phyloP scores from a whole-genome alignment of 768 basidiomycete species.

The Russula sp. region DNA sequence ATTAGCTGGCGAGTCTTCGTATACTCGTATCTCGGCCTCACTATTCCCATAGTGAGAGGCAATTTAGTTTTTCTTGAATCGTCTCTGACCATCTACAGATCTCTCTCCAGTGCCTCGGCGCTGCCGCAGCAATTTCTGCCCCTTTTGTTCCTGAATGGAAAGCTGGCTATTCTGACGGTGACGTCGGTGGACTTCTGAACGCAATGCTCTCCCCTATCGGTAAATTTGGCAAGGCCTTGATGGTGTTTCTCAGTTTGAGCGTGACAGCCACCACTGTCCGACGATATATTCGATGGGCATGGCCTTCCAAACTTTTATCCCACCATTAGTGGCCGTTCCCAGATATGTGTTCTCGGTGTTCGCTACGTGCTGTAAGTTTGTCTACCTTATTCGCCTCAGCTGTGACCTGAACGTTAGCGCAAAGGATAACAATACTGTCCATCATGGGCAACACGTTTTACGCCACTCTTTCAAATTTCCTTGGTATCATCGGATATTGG shows the following conservation, averaged over 20 bases:
- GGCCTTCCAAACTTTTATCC: slow-evolving; percentile 67
- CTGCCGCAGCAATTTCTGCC: slow-evolving; percentile 59
- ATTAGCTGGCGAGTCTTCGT: slow-evolving; percentile 57
- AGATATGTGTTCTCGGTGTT: slow-evolving; percentile 67
- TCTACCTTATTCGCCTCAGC: background rate
- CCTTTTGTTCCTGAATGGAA: slow-evolving; percentile 55
- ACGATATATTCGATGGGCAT: slow-evolving; percentile 81
- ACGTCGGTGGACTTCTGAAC: slow-evolving; percentile 60
- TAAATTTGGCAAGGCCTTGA: slow-evolving; percentile 67
- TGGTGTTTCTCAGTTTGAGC: slow-evolving; percentile 68
- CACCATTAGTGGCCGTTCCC: slow-evolving; percentile 55
- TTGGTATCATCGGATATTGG: slow-evolving; percentile 59
- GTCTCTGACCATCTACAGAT: slow-evolving; percentile 32
- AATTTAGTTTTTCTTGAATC: slow-evolving; percentile 13
- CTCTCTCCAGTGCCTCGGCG: slow-evolving; percentile 57
- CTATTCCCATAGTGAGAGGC: slow-evolving; percentile 54
- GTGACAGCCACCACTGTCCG: slow-evolving; percentile 76
- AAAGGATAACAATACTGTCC: slow-evolving; percentile 61
- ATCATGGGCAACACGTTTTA: slow-evolving; percentile 75
- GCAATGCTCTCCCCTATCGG: slow-evolving; percentile 61
- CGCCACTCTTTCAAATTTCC: slow-evolving; percentile 57
- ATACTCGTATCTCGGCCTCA: slow-evolving; percentile 66
- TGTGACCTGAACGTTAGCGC: background rate
- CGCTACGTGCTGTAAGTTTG: slow-evolving; percentile 61
- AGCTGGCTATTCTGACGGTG: slow-evolving; percentile 50